Evolutionary conservation across 2,329 filamentous ascomycete species (phyloP), one percentile per base, ranked within the genome.

Genomic region (Botrytis sinoallii): DNA sequence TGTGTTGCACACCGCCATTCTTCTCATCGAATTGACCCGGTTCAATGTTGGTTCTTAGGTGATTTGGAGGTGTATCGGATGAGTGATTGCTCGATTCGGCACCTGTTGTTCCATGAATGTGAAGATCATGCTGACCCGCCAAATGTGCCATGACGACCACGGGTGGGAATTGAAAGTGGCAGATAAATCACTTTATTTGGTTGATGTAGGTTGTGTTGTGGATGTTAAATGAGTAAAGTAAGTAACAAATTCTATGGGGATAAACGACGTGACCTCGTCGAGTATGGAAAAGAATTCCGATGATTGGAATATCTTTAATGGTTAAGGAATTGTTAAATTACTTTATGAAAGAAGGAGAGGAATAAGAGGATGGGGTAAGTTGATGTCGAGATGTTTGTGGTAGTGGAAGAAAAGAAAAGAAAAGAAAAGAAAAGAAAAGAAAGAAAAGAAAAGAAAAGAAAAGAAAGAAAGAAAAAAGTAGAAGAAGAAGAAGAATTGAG

Each of bases 1-100:
- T 25, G n/a, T 69, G 38, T 69, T 69, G 48, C 18, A 20, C 10
- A 32, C 6, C 66, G 18, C 48, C 66, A 57, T 69, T 69, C 85
- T 91, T 91, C 85, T 92, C 90, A 82, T 90, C 86, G 82, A 91
- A 91, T 81, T 85, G 84, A 77, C 89, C 89, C 77, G 87, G 87
- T 82, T 90, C 89, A 79, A 91, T 90, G 82, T 87, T 87, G 81
- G 89, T 90, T 80, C 89, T 86, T 78, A 91, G 84, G 73, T 81
- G 80, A 68, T 80, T 76, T 18, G 77, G 76, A 59, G 77, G 74
- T 32, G 75, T 75, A 52, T 75, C 75, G 32, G 75, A 73, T 35
- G 69, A 73, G 44, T 72, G 73, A 59, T 66, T 76, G 20, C 76
- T 69, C 52, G 74, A 75, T 59, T 74, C 75, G 9, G 74, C 66